Base-by-base conservation (phyloP, 768 basidiomycete species). In the Mycena sanguinolenta region DNA sequence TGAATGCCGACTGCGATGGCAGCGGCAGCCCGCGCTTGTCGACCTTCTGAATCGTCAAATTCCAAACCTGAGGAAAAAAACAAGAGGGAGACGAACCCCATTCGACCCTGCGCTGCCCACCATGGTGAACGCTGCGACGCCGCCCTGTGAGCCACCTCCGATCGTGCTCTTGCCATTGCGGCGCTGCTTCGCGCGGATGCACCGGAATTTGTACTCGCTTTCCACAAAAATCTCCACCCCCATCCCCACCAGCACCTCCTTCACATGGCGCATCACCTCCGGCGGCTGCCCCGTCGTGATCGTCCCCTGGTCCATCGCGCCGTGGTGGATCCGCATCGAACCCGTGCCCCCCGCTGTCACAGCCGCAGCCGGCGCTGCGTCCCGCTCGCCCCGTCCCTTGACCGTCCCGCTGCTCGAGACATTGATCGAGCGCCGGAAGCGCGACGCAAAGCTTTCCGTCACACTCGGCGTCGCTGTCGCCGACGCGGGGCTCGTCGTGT, bases 151-250 rank as follows among this genome's bases (percentile, higher is more conserved):
- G 23, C 50, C 69, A 74, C 76, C 76, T 6, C 84, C 82, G 34
- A 85, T 77, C 13, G 81, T 77, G 3, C 85, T 81, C 84, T 90
- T 95, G 80, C 86, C 88, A 79, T 86, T 87, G 19, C 72, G 71
- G 9, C 71, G 67, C 58, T 70, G 72, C 87, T 96, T 95, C 46
- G 86, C 84, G 27, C 97, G 86, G 34, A 96, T 86, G 78, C 97
- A 98, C 69, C 94, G 85, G 77, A 92, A 92, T 84, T 95, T 97
- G 83, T 88, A 99, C 77, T 98, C 95, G 73, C 91, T 92, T 82
- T 99, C 98, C 36, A 90, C 81, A 75, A 92, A 89, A 67, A 97
- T 87, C 67, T 97, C 96, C 63, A 99, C 84, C 23, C 97, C 98
- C 95, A 99, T 96, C 36, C 88, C 89, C 74, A 90, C 88, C 69